These are phyloP conservation scores for Selenicereus undatus DNA, from an alignment of 148 eudicot species.

Conservation along the genomic window DNA sequence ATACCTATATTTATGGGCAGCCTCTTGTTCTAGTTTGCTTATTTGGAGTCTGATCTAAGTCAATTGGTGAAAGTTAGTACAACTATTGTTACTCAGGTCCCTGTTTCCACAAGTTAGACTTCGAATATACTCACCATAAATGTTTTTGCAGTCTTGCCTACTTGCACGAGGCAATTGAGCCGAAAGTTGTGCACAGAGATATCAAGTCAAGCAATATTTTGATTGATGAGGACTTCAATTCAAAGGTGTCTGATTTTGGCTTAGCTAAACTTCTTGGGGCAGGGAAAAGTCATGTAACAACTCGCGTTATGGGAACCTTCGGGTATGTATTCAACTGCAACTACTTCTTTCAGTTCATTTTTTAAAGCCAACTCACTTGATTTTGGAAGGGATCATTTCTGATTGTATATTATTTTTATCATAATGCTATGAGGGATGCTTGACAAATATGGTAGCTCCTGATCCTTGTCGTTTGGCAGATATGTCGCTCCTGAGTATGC, in stretches of 20 bases:
- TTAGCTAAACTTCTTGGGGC: conserved; percentile 73
- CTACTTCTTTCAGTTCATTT: not conserved
- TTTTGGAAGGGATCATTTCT: not conserved
- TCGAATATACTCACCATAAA: not conserved
- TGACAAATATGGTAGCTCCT: not conserved
- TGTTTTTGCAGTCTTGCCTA: conserved; percentile 57
- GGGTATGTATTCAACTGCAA: conserved; percentile 38
- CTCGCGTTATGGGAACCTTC: conserved; percentile 80
- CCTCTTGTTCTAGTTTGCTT: not conserved
- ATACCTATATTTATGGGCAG: not conserved
- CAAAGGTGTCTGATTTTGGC: conserved; percentile 83
- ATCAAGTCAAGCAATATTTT: conserved; percentile 76
- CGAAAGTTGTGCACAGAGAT: conserved; percentile 78
- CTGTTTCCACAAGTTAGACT: not conserved
- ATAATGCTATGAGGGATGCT: not conserved
- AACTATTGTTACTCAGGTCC: not conserved
- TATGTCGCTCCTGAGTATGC: conserved; percentile 85
- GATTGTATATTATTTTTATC: not conserved
- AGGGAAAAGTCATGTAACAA: conserved; percentile 70
- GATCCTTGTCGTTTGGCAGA: conserved; percentile 27
- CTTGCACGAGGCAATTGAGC: conserved; percentile 76
- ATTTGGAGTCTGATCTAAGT: not conserved
- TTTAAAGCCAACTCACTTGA: not conserved
- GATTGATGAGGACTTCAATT: conserved; percentile 57
- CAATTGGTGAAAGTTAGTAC: not conserved